These are phyloP conservation scores for Orbilia ellipsospora DNA, from an alignment of 2,329 filamentous ascomycete genomes.

Conservation along the genomic window DNA sequence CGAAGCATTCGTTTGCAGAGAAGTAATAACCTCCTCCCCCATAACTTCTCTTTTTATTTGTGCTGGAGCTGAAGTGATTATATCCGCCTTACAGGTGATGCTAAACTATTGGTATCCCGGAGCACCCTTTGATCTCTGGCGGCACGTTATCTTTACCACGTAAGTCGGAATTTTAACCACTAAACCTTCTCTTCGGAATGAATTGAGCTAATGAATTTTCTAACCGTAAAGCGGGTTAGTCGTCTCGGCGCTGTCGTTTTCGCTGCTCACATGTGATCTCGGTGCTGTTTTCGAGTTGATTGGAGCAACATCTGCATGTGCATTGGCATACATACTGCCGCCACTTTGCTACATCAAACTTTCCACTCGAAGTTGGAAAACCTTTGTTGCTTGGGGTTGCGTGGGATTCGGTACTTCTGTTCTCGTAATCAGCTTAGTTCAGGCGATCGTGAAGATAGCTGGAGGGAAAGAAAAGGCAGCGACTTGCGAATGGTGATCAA, in stretches of 20 bases:
- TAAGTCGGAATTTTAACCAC: conserved; percentile 27
- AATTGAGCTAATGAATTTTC: neutral
- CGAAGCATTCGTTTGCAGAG: conserved; percentile 96
- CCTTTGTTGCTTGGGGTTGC: conserved; percentile 76
- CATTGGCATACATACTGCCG: conserved; percentile 92
- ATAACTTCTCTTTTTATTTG: conserved; percentile 70
- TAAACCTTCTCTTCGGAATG: neutral
- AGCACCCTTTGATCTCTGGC: conserved; percentile 81
- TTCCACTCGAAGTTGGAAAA: conserved; percentile 79
- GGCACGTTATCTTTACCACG: conserved; percentile 88
- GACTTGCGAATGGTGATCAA: conserved; percentile 45
- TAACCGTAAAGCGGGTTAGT: conserved; percentile 70
- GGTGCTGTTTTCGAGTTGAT: conserved; percentile 96
- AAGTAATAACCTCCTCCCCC: conserved; percentile 68
- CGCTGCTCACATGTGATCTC: conserved; percentile 89
- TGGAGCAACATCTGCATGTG: conserved; percentile 92
- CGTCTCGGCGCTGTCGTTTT: conserved; percentile 78
- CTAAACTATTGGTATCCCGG: conserved; percentile 69
- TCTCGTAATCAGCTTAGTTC: conserved; percentile 81
- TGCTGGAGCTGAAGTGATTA: conserved; percentile 67
- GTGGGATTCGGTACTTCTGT: conserved; percentile 82
- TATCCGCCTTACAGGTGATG: conserved; percentile 53
- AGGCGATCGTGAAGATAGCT: conserved; percentile 75
- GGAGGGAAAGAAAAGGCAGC: conserved; percentile 42
- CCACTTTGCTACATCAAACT: conserved; percentile 96